Percentiles rank a stretch among this genome's conserved stretches.
These are phyloP conservation scores for Saccharomyces hybrid DNA, from an alignment of 1,139 yeast species.

Conservation along the genomic window DNA sequence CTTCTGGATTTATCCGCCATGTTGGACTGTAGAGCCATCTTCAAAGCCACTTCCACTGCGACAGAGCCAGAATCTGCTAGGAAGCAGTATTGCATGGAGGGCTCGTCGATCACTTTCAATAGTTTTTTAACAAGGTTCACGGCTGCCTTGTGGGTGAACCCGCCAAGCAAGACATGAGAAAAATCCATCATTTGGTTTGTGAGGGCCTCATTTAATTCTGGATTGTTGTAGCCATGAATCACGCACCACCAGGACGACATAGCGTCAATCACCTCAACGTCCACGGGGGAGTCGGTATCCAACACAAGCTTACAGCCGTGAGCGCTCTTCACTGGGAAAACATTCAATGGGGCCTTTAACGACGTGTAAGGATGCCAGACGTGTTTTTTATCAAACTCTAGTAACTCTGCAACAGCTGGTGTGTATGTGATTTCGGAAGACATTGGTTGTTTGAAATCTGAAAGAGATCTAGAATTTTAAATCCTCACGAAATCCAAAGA, in stretches of 20 bases:
- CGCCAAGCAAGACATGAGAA: constrained; percentile 34
- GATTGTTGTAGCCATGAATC: constrained; percentile 32
- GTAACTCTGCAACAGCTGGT: constrained; percentile 5
- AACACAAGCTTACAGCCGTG: constrained; percentile 23
- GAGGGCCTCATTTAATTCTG: constrained; percentile 28
- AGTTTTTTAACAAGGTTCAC: constrained; percentile 21
- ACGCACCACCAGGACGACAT: constrained; percentile 36
- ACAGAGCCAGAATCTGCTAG: constrained; percentile 45
- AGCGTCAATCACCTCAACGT: constrained; percentile 25
- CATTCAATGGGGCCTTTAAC: constrained; percentile 25
- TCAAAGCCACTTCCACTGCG: constrained; percentile 47
- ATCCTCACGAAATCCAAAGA: background rate
- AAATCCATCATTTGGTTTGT: constrained; percentile 21
- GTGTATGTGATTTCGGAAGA: constrained; percentile 3
- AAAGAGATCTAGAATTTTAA: no score
- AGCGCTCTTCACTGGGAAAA: constrained; percentile 29
- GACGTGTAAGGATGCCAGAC: constrained; percentile 35
- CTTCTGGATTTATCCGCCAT: constrained; percentile 9
- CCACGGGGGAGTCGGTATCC: constrained; percentile 9
- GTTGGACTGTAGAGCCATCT: constrained; percentile 38
- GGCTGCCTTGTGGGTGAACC: constrained; percentile 32
- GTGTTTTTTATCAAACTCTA: constrained; percentile 27
- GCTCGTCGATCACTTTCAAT: constrained; percentile 21
- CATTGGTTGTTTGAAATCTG: background rate
- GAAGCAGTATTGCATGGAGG: constrained; percentile 25